Evolutionary conservation across 176 grass and related monocot species (phyloP), one percentile per base, ranked within the genome.

Genomic region (Miscanthus lutarioriparius): DNA sequence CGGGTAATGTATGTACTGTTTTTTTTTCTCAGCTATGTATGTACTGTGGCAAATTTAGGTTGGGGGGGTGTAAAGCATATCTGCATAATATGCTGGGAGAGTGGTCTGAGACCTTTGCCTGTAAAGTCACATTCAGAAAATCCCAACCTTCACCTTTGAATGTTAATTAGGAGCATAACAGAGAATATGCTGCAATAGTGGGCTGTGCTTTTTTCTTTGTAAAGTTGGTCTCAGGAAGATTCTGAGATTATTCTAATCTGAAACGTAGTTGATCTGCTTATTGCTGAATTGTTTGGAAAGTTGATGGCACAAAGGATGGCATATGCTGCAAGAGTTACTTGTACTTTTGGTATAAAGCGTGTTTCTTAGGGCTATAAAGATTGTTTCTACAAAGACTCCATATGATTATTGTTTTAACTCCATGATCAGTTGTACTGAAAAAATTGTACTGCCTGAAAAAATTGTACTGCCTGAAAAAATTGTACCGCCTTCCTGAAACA

Each of bases 151-250:
- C 54, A 67, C 45, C 37, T 58, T 59, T 54, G 43, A 77, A 86
- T 33, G 72, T 62, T 80, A 87, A 77, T 75, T 80, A 82, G 68
- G 33, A 20, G 67, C 26, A 35, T 26, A 26, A 64, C n/a, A 61
- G 54, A 75, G 87, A 86, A 90, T 86, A 82, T 90, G 83, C 88
- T 85, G 53, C 74, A 65, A 67, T 72, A 66, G 73, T 90, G 78
- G 43, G 4, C 20, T 82, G 22, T 45, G 26, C 65, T 15, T 72
- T 82, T 89, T 77, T 72, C 15, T 35, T 27, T 88, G 38, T 62
- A 78, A 89, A 72, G 35, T 49, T 23, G 40, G 54, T 1, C 72
- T 86, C 54, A 56, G 14, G 88, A 86, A 77, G 88, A 89, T 89
- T 86, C 64, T 64, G 20, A 54, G 25, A 72, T 70, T 89, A 81